Evolutionary conservation across 257 asterid genomes (phyloP), one percentile per base, ranked within the genome.

Genomic region (Solanum commersonii): DNA sequence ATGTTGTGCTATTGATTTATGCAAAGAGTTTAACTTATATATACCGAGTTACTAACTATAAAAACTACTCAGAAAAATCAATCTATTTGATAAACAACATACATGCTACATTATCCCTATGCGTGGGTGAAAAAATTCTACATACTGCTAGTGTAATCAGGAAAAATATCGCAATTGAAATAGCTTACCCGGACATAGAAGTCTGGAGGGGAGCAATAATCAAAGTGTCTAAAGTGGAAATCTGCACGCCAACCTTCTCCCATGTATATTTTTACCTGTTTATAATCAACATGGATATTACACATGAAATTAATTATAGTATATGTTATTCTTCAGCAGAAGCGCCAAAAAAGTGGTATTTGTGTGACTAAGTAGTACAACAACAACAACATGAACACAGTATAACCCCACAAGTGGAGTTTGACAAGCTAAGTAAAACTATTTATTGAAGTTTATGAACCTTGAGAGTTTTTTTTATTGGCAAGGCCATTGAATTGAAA

Each of bases 241-340:
- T 88, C 89, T 34, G 29, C 18, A 34, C 71, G 87, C 89, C 89
- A 88, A 44, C 89, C 89, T 34, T 88, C 89, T 88, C 89, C 89
- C 89, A 88, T 88, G 31, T 83, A 71, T 71, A 88, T 33, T 14
- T 88, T 83, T 67, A 87, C 89, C 89, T 87, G 49, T 79, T 31
- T 0, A 49, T 49, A 8, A 68, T 85, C 38, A 33, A 67, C 10
- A 81, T 42, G n/a, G 2, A 44, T 76, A 78, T 25, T 78, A 46
- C 83, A 27, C 42, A 34, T 86, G 33, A 20, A 5, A 71, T 44
- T 44, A 27, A 70, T 70, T 33, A 20, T 72, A 72, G 2, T 34
- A 22, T 35, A 18, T 27, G 25, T 0, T 15, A 78, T 78, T 42
- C 60, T 40, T 0, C 56, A 56, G 15, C 38, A 37, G 56, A 76